Evolutionary conservation across 345 rosid genomes (phyloP).

Genomic region (Lepidium aucheri): DNA sequence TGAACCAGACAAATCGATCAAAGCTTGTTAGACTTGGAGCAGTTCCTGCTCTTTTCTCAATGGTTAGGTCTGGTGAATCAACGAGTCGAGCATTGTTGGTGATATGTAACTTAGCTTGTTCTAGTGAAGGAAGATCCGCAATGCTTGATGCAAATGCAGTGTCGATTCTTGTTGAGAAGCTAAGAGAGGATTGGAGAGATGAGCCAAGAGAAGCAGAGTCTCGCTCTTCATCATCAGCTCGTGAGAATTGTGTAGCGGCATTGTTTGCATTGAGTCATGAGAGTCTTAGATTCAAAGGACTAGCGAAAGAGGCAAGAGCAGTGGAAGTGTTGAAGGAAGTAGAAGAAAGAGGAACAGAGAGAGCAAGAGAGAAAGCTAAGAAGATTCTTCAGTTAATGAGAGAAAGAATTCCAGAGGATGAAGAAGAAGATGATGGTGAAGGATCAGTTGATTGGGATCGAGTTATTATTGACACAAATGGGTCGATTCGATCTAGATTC

Average conservation of each 20-base stretch:
- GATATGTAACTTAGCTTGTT: constrained; percentile 62
- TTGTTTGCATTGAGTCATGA: constrained; percentile 56
- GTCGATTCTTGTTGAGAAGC: constrained; percentile 42
- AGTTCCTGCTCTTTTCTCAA: constrained; percentile 41
- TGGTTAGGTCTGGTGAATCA: constrained; percentile 42
- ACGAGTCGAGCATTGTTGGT: constrained; percentile 46
- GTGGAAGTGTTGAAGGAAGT: constrained; percentile 50
- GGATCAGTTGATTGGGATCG: constrained; percentile 46
- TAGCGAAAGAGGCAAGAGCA: constrained; percentile 57
- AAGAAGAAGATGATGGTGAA: constrained; percentile 17
- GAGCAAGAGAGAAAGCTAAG: constrained; percentile 60
- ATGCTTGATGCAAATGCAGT: constrained; percentile 72
- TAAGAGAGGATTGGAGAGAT: constrained; percentile 35
- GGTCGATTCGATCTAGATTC: constrained; percentile 35
- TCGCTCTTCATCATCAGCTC: constrained; percentile 28
- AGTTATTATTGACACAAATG: constrained; percentile 39
- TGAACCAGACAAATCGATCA: constrained; percentile 53
- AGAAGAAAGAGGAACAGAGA: constrained; percentile 48
- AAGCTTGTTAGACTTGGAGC: constrained; percentile 67
- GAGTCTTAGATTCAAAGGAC: constrained; percentile 57
- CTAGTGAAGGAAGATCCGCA: constrained; percentile 53
- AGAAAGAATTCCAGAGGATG: constrained; percentile 33
- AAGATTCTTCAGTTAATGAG: constrained; percentile 52
- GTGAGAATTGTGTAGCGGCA: constrained; percentile 64
- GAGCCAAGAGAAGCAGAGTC: constrained; percentile 10